Percentiles rank a stretch among this genome's conserved stretches.
Conservation (phyloP, 352 stramenopile species). For the Pythium coloratum region DNA sequence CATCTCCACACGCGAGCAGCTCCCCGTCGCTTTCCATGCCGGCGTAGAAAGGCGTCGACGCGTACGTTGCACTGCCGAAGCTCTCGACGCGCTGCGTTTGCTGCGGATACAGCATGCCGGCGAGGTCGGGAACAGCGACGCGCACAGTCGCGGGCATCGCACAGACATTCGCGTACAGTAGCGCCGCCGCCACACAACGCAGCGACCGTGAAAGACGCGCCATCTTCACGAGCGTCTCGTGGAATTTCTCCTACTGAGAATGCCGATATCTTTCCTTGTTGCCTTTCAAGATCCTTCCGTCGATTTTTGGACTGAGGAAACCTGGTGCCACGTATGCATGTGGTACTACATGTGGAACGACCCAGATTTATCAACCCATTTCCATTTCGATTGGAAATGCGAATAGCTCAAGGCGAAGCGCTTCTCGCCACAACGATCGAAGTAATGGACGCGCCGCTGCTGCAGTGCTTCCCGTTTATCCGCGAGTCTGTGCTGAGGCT, state of each 20-base stretch:
- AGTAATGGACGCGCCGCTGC: background rate
- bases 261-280: background rate
- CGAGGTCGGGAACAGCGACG: slow-evolving; percentile 33
- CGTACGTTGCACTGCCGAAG: slow-evolving; percentile 20
- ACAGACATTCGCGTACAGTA: background rate
- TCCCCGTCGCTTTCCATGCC: background rate
- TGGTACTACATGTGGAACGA: background rate
- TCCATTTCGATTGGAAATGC: background rate
- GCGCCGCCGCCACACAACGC: background rate
- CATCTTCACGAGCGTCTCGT: background rate
- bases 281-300: slow-evolving; percentile 16
- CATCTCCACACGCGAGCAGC: slow-evolving; percentile 12
- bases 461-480: background rate
- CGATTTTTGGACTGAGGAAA: background rate
- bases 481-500: background rate
- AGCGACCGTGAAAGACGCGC: background rate
- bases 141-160: slow-evolving; percentile 16
- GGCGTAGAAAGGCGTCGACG: slow-evolving; percentile 6
- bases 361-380: background rate
- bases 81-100: slow-evolving; percentile 16
- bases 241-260: background rate
- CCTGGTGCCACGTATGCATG: background rate
- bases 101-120: slow-evolving; percentile 31
- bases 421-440: no score
- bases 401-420: no score